Percentiles rank a stretch among this genome's conserved stretches.
Conservation (phyloP, 1,139 yeast genomes). For the Kodamaea suecica region DNA sequence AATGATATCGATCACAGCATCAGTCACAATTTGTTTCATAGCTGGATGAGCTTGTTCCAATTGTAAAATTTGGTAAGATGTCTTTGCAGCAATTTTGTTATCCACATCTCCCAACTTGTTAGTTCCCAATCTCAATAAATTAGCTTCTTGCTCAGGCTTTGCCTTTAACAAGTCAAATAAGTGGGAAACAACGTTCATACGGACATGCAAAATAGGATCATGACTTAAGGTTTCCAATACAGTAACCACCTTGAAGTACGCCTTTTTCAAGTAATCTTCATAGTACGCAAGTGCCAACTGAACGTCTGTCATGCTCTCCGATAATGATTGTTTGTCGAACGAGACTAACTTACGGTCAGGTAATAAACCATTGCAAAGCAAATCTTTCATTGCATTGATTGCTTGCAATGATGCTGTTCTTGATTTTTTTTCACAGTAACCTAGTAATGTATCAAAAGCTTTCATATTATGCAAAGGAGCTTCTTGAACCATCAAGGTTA, state of each 20-base stretch:
- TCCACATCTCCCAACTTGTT: slow-evolving; percentile 93
- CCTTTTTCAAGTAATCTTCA: slow-evolving; percentile 82
- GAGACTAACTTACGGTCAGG: slow-evolving; percentile 81
- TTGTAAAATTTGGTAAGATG: slow-evolving; percentile 77
- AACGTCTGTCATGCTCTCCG: slow-evolving; percentile 42
- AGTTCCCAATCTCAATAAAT: slow-evolving; percentile 81
- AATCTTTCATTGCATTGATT: slow-evolving; percentile 84
- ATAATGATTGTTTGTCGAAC: slow-evolving; percentile 75
- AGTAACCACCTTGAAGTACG: slow-evolving; percentile 67
- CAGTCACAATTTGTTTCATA: slow-evolving; percentile 80
- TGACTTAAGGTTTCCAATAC: slow-evolving; percentile 75
- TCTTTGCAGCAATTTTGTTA: slow-evolving; percentile 84
- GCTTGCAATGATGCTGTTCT: slow-evolving; percentile 93
- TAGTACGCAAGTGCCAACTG: slow-evolving; percentile 76
- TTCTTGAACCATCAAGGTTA: slow-evolving; percentile 88
- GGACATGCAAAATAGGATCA: slow-evolving; percentile 89
- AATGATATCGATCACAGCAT: slow-evolving; percentile 75
- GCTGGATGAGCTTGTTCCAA: slow-evolving; percentile 93
- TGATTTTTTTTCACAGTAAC: slow-evolving; percentile 85
- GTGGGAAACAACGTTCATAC: slow-evolving; percentile 72
- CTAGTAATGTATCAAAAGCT: slow-evolving; percentile 73
- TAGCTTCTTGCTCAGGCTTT: slow-evolving; percentile 97
- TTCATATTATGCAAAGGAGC: slow-evolving; percentile 89
- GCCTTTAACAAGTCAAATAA: slow-evolving; percentile 75
- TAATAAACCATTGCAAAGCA: slow-evolving; percentile 72